Evolutionary conservation across 2,329 filamentous ascomycete genomes (phyloP).

Genomic region (Diplocarpon mali): DNA sequence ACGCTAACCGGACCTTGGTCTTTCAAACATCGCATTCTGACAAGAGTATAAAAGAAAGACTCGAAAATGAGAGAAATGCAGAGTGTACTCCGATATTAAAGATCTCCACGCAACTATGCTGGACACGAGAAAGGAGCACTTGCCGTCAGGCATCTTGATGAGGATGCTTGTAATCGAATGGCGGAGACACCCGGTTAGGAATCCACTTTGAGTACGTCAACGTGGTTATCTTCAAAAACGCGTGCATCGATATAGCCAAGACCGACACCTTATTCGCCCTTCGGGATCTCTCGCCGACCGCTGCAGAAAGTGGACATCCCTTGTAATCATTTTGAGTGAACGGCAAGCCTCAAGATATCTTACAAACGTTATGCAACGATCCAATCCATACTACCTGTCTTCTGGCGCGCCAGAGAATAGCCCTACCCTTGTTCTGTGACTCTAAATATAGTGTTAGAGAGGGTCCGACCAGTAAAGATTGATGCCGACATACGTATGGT

Average conservation of each 20-base stretch:
- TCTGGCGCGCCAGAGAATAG: conserved; percentile 61
- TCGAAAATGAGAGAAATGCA: too few relatives aligned
- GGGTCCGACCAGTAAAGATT: neutral
- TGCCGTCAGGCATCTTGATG: too few relatives aligned
- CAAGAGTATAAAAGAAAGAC: too few relatives aligned
- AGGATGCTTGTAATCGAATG: neutral
- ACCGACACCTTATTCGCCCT: conserved; percentile 18
- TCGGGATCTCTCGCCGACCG: conserved; percentile 21
- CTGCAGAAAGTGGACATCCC: conserved; percentile 20
- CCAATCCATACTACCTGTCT: conserved; percentile 32
- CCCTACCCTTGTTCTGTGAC: conserved; percentile 67
- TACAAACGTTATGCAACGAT: conserved; percentile 24
- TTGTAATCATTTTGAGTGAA: conserved; percentile 18
- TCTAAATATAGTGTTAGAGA: conserved; percentile 37
- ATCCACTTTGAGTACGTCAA: neutral
- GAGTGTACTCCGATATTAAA: neutral
- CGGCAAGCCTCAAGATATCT: conserved; percentile 21
- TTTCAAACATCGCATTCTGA: too few relatives aligned
- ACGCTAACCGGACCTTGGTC: too few relatives aligned
- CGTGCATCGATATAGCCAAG: conserved; percentile 6
- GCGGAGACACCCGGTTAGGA: neutral
- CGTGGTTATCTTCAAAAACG: conserved; percentile 1
- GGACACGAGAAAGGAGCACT: neutral
- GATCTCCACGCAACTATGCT: neutral
- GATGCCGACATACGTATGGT: conserved; percentile 60